phyloP scores from a whole-genome alignment of 352 stramenopile genomes.

The Aphanomyces astaci region DNA sequence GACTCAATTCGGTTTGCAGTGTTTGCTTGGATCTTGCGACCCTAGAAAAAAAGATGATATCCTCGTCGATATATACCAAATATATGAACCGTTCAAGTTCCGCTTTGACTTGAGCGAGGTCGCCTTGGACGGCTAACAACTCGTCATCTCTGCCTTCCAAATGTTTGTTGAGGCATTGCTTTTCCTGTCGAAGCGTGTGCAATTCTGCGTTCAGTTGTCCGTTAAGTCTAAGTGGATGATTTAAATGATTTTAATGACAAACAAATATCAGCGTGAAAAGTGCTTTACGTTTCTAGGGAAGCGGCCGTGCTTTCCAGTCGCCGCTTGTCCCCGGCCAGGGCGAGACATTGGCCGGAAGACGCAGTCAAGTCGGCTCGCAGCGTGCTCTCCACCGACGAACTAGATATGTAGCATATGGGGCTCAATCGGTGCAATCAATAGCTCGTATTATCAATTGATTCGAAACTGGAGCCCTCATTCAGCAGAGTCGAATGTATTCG shows the following conservation, averaged over 20 bases:
- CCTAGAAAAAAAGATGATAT: not conserved
- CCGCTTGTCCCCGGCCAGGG: slow-evolving; percentile 35
- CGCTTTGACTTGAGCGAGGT: slow-evolving; percentile 28
- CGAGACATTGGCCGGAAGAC: slow-evolving; percentile 33
- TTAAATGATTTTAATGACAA: too few species aligned
- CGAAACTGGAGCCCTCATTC: too few species aligned
- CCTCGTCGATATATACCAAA: too few species aligned
- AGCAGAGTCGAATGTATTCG: too few species aligned
- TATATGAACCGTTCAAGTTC: slow-evolving; percentile 35
- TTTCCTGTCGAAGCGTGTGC: slow-evolving; percentile 33
- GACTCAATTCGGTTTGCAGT: slow-evolving; percentile 49
- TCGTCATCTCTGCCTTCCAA: slow-evolving; percentile 36
- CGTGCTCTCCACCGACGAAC: slow-evolving; percentile 35
- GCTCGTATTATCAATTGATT: too few species aligned
- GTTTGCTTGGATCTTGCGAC: slow-evolving; percentile 34
- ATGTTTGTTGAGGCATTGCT: slow-evolving; percentile 25
- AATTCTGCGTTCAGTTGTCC: slow-evolving; percentile 31
- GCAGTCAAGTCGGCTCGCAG: slow-evolving; percentile 37
- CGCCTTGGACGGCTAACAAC: slow-evolving; percentile 19
- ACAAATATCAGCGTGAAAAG: not conserved
- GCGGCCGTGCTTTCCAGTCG: slow-evolving; percentile 28
- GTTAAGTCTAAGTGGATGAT: slow-evolving; percentile 29
- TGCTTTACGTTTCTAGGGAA: not conserved
- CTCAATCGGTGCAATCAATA: too few species aligned
- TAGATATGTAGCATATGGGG: too few species aligned